Conservation (phyloP, 2,329 filamentous ascomycete species). For the Pyricularia sp. region DNA sequence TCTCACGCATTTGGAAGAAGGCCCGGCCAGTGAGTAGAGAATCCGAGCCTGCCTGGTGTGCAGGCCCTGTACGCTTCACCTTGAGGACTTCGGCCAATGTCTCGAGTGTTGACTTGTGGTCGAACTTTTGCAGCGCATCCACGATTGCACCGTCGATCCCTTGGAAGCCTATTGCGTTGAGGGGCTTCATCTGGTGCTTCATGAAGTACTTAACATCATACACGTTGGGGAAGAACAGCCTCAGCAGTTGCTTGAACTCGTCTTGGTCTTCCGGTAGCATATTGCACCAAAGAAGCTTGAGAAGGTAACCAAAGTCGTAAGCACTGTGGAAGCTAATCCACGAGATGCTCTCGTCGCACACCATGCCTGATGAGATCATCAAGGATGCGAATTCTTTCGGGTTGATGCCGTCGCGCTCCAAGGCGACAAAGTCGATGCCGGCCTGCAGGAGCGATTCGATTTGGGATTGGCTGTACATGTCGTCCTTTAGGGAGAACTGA, state of each 20-base stretch:
- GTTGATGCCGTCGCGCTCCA: conserved; percentile 85
- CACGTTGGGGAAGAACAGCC: conserved; percentile 84
- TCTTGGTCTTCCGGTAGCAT: conserved; percentile 81
- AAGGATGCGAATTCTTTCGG: conserved; percentile 81
- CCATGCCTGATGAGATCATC: conserved; percentile 84
- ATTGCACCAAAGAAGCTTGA: conserved; percentile 81
- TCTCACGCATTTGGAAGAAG: conserved; percentile 86
- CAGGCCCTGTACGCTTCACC: conserved; percentile 76
- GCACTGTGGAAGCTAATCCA: conserved; percentile 98
- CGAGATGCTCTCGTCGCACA: conserved; percentile 77
- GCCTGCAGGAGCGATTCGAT: conserved; percentile 85
- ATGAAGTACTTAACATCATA: conserved; percentile 98
- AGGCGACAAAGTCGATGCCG: conserved; percentile 81
- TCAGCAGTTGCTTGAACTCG: conserved; percentile 81
- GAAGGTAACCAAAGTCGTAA: conserved; percentile 96
- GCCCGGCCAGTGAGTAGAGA: conserved; percentile 87
- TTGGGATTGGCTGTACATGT: conserved; percentile 96
- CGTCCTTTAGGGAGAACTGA: conserved; percentile 83
- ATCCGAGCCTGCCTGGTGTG: conserved; percentile 90
- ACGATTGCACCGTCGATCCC: conserved; percentile 54
- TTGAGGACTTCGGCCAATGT: conserved; percentile 90
- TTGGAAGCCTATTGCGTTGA: conserved; percentile 55
- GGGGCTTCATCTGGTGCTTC: conserved; percentile 46
- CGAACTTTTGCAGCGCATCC: conserved; percentile 75
- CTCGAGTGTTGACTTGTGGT: conserved; percentile 84